Conservation (phyloP, 805 yeast genomes). For the Wickerhamiella spandovensis region DNA sequence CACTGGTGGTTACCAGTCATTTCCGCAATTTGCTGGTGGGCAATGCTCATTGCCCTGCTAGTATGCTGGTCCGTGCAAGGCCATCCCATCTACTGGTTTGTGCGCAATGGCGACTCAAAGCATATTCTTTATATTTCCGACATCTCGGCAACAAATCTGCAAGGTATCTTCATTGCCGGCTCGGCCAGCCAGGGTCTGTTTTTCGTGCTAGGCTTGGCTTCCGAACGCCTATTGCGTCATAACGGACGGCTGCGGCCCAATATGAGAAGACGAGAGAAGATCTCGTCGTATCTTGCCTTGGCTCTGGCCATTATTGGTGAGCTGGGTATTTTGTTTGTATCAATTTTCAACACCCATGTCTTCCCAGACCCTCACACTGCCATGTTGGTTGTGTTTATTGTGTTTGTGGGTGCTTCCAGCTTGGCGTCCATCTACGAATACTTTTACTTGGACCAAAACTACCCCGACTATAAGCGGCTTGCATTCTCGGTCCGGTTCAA, state of each 20-base stretch:
- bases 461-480: slow-evolving; percentile 22
- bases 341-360: slow-evolving; percentile 54
- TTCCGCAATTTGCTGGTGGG: slow-evolving; percentile 71
- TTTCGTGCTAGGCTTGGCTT: slow-evolving; percentile 46
- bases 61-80: slow-evolving; percentile 73
- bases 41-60: slow-evolving; percentile 72
- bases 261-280: slow-evolving; percentile 31
- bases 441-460: slow-evolving; percentile 33
- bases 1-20: slow-evolving; percentile 47
- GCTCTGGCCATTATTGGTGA: slow-evolving; percentile 45
- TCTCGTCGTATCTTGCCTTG: slow-evolving; percentile 32
- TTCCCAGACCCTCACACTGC: slow-evolving; percentile 41
- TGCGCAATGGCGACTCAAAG: slow-evolving; percentile 25
- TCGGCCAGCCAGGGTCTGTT: slow-evolving; percentile 66
- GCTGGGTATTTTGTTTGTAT: slow-evolving; percentile 57
- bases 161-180: slow-evolving; percentile 73
- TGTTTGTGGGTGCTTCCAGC: slow-evolving; percentile 43
- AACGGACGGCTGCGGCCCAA: slow-evolving; percentile 43
- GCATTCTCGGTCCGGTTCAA: slow-evolving; percentile 37
- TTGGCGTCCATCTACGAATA: slow-evolving; percentile 35
- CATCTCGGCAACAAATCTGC: slow-evolving; percentile 74
- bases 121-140: slow-evolving; percentile 62
- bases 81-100: slow-evolving; percentile 50
- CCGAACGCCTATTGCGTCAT: slow-evolving; percentile 51
- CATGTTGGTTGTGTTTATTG: slow-evolving; percentile 64